Evolutionary conservation across 2,329 filamentous ascomycete species (phyloP).

Genomic region (Huntiella bhutanensis): DNA sequence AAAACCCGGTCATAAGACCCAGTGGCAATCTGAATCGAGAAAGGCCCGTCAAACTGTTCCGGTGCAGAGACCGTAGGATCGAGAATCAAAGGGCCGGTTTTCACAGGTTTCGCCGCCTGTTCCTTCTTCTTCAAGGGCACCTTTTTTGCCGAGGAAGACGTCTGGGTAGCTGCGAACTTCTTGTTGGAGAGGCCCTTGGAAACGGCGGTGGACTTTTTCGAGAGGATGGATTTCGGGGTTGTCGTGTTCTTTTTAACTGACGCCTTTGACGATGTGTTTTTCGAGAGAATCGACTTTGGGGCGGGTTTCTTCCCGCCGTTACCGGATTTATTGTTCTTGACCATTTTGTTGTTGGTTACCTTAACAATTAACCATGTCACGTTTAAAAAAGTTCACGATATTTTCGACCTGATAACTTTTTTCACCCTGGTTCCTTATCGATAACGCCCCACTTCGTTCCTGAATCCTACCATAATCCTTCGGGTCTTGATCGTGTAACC

Average conservation of each 20-base stretch:
- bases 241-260: too few relatives aligned
- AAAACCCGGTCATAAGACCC: conserved; percentile 89
- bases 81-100: too few relatives aligned
- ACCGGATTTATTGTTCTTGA: conserved; percentile 25
- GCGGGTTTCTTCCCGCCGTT: conserved; percentile 13
- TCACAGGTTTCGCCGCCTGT: not conserved
- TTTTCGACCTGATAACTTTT: not conserved
- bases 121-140: conserved; percentile 8
- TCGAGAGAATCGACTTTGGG: conserved; percentile 17
- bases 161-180: not conserved
- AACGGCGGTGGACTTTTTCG: not conserved
- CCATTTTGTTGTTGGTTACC: conserved; percentile 20
- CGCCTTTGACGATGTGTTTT: too few relatives aligned
- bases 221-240: not conserved
- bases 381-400: too few relatives aligned
- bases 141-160: not conserved
- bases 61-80: too few relatives aligned
- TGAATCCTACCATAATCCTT: not conserved
- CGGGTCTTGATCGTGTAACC: too few relatives aligned
- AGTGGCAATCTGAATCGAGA: conserved; percentile 72
- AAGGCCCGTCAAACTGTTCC: conserved; percentile 14
- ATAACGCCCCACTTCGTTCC: conserved; percentile 6
- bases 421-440: conserved; percentile 11
- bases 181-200: not conserved
- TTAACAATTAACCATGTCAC: too few relatives aligned